Conservation (phyloP, 2,329 filamentous ascomycete genomes). For the Trichocomaceae sp. region DNA sequence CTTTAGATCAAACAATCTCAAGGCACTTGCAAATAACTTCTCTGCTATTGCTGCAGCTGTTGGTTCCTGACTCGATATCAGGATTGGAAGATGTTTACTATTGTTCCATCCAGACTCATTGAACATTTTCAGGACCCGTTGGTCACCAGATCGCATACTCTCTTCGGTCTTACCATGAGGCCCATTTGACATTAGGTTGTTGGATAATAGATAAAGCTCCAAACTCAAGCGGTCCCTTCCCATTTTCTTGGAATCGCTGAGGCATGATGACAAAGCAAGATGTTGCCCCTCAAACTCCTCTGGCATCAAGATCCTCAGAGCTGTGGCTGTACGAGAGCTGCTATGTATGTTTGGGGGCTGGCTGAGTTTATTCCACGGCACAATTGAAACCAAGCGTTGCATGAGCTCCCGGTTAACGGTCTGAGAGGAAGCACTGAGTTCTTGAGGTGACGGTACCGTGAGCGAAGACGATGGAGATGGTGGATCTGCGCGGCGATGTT, state of each 20-base stretch:
- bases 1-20: constrained; percentile 6
- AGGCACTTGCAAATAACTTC: constrained; percentile 15
- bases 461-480: constrained; percentile 1
- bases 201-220: constrained; percentile 13
- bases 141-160: not conserved
- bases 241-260: constrained; percentile 1
- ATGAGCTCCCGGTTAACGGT: constrained; percentile 5
- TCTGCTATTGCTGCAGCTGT: constrained; percentile 17
- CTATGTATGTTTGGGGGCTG: constrained; percentile 11
- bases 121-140: constrained; percentile 4
- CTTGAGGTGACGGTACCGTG: not conserved
- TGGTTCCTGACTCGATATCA: constrained; percentile 14
- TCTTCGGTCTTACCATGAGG: not conserved
- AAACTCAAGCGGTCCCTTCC: constrained; percentile 1
- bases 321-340: constrained; percentile 14
- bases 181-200: constrained; percentile 12
- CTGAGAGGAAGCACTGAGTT: not conserved
- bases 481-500: too few species aligned
- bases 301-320: constrained; percentile 17
- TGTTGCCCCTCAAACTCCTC: constrained; percentile 11
- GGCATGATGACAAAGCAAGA: constrained; percentile 3
- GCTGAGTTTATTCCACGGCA: constrained; percentile 14
- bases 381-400: constrained; percentile 9
- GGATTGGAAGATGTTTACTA: constrained; percentile 1
- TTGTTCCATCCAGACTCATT: constrained; percentile 7